A percentile compares a stretch with the other conserved stretches of the same genome.
phyloP scores from a whole-genome alignment of 169 alveolate genomes.

The Sarcocystis neurona region DNA sequence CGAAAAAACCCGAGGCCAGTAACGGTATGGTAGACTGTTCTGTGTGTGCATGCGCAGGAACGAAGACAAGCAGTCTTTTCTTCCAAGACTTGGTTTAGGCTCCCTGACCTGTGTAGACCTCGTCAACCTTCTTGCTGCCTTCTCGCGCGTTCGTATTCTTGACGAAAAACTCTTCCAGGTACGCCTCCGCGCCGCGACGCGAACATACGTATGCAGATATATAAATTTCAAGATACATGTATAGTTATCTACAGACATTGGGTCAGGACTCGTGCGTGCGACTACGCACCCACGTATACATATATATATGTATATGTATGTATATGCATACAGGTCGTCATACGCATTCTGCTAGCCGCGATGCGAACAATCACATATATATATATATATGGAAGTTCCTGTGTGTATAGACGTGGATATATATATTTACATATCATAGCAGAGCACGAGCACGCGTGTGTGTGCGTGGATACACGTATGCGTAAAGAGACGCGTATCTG shows the following conservation, averaged over 20 bases:
- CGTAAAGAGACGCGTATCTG: not conserved
- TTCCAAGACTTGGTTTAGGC: not conserved
- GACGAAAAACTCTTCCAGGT: constrained; percentile 5
- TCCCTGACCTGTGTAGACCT: constrained; percentile 9
- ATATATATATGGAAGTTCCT: no score
- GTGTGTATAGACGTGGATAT: no score
- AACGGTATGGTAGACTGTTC: not conserved
- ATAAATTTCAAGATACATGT: not conserved
- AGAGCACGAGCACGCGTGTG: not conserved
- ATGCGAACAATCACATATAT: not conserved
- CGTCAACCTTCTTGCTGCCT: not conserved
- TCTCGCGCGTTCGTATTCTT: not conserved
- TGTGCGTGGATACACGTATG: not conserved
- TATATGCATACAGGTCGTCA: not conserved
- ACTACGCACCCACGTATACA: not conserved
- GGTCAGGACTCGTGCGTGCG: not conserved
- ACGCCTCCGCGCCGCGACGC: not conserved
- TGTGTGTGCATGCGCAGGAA: not conserved
- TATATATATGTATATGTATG: no score
- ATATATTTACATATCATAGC: not conserved
- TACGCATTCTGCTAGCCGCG: not conserved
- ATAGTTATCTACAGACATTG: not conserved
- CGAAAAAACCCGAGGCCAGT: not conserved
- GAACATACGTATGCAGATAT: not conserved
- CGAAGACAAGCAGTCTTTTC: not conserved